Percentiles rank a stretch among this genome's conserved stretches.
phyloP scores from a whole-genome alignment of 768 basidiomycete genomes.

The Tephrocybe sp. region DNA sequence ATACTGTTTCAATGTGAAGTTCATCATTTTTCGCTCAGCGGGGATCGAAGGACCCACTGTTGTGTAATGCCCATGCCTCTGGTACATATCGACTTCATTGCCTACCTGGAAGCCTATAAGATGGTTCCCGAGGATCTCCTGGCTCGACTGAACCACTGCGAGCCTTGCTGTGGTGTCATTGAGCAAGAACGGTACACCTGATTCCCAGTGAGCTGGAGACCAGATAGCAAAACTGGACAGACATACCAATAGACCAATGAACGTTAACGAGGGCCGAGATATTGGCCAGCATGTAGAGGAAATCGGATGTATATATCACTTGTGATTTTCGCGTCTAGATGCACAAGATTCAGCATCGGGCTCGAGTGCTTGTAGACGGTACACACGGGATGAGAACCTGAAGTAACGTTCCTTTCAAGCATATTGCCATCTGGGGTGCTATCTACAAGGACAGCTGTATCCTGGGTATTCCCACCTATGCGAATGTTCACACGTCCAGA shows the following conservation, averaged over 20 bases:
- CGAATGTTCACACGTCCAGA: conserved; percentile 68
- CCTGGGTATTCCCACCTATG: conserved; percentile 64
- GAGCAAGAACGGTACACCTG: conserved; percentile 50
- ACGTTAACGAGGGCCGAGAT: conserved; percentile 60
- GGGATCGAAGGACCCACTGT: conserved; percentile 12
- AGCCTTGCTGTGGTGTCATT: conserved; percentile 58
- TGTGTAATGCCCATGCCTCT: conserved; percentile 35
- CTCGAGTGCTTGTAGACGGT: too few species aligned
- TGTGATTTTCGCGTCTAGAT: conserved; percentile 65
- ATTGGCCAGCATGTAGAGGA: conserved; percentile 66
- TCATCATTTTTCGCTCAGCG: neutral
- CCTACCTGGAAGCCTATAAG: conserved; percentile 71
- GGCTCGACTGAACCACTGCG: conserved; percentile 55
- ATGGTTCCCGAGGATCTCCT: conserved; percentile 62
- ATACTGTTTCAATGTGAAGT: conserved; percentile 35
- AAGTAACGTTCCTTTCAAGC: conserved; percentile 18
- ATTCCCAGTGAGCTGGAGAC: neutral
- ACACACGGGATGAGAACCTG: conserved; percentile 15
- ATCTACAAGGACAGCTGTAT: too few species aligned
- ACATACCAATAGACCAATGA: conserved; percentile 61
- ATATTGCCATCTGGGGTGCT: conserved; percentile 41
- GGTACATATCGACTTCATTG: conserved; percentile 65
- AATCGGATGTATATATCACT: conserved; percentile 59
- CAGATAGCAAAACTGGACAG: too few species aligned
- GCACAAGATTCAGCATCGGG: neutral